Conservation (phyloP, 2,329 filamentous ascomycete species). For the Cytospora leucostoma region DNA sequence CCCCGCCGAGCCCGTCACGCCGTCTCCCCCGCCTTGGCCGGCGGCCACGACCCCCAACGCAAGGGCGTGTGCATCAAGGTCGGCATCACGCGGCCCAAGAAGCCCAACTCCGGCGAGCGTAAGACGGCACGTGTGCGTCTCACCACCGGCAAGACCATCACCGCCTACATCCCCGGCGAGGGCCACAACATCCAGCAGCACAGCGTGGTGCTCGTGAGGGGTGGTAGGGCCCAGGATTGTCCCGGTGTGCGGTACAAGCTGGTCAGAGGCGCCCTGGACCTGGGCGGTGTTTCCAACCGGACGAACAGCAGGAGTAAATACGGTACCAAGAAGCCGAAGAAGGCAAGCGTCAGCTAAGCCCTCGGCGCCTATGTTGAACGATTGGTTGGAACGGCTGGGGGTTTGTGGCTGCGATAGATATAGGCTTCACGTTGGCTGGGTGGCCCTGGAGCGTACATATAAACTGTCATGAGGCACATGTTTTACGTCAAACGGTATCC, state of each 20-base stretch:
- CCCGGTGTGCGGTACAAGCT: slow-evolving; percentile 96
- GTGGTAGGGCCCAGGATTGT: slow-evolving; percentile 93
- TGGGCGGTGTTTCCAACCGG: slow-evolving; percentile 90
- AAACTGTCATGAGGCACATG: neutral
- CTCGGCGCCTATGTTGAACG: neutral
- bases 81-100: slow-evolving; percentile 93
- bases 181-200: slow-evolving; percentile 99
- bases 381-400: neutral
- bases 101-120: slow-evolving; percentile 95
- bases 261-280: slow-evolving; percentile 85
- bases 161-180: slow-evolving; percentile 94
- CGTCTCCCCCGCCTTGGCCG: slow-evolving; percentile 79
- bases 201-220: slow-evolving; percentile 93
- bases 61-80: slow-evolving; percentile 97
- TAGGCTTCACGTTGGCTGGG: neutral
- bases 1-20: slow-evolving; percentile 81
- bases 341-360: slow-evolving; percentile 56
- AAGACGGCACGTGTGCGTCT: slow-evolving; percentile 92
- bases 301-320: slow-evolving; percentile 91
- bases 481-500: neutral
- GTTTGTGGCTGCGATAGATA: neutral
- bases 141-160: slow-evolving; percentile 83
- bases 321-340: slow-evolving; percentile 98
- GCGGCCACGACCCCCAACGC: slow-evolving; percentile 71
- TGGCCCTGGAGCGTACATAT: neutral